Evolutionary conservation across 768 basidiomycete species (phyloP).

Genomic region (Auriculariales sp.): DNA sequence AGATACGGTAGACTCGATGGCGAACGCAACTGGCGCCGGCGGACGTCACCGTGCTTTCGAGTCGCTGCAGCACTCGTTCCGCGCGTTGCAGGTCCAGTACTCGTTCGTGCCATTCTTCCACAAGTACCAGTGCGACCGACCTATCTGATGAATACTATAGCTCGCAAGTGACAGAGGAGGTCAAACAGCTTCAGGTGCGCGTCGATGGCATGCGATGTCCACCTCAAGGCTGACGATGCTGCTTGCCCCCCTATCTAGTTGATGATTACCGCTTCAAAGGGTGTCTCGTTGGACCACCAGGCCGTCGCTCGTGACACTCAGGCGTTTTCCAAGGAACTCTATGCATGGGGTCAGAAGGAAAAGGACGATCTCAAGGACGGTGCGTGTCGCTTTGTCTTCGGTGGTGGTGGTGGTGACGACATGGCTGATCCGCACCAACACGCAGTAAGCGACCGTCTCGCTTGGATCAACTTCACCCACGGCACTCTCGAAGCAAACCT

Average conservation of each 20-base stretch:
- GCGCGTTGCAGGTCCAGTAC: conserved; percentile 63
- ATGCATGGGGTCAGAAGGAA: conserved; percentile 69
- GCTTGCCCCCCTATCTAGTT: conserved; percentile 69
- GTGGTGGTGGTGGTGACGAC: neutral
- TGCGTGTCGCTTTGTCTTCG: conserved; percentile 17
- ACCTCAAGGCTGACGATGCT: conserved; percentile 31
- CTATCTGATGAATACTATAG: neutral
- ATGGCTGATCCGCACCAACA: conserved; percentile 4
- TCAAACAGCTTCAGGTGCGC: conserved; percentile 1
- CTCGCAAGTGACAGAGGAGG: conserved; percentile 4
- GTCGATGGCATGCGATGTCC: neutral
- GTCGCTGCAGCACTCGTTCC: conserved; percentile 55
- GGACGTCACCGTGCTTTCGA: conserved; percentile 44
- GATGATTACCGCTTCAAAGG: conserved; percentile 66
- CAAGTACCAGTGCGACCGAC: neutral
- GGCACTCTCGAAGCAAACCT: conserved; percentile 51
- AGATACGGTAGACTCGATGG: conserved; percentile 21
- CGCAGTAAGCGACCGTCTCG: conserved; percentile 65
- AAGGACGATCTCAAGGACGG: conserved; percentile 64
- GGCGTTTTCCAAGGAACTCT: conserved; percentile 70
- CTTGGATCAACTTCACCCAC: conserved; percentile 65
- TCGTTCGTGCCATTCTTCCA: conserved; percentile 25
- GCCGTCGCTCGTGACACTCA: conserved; percentile 50
- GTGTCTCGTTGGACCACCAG: conserved; percentile 63
- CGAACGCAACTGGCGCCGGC: conserved; percentile 20